phyloP scores from a whole-genome alignment of 768 basidiomycete species.

The Mycena rosella region DNA sequence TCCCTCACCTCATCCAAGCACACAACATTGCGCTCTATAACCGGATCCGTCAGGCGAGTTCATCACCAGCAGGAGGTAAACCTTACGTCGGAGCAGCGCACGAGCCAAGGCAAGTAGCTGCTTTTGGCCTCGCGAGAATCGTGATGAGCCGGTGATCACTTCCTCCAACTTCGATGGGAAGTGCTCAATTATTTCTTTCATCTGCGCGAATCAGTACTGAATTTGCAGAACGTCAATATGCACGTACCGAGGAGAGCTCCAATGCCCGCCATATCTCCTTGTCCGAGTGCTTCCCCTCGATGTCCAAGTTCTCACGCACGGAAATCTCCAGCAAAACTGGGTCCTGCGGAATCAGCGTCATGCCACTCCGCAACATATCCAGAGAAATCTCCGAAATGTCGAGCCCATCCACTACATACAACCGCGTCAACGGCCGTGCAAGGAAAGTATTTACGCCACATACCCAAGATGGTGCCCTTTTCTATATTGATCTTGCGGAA shows the following conservation, averaged over 20 bases:
- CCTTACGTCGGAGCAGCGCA: conserved; percentile 2
- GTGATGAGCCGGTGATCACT: conserved; percentile 16
- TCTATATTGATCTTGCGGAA: conserved; percentile 23
- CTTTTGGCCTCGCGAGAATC: conserved; percentile 22
- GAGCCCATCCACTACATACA: conserved; percentile 1
- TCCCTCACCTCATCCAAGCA: conserved; percentile 22
- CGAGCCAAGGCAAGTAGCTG: conserved; percentile 20
- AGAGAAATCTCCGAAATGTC: conserved; percentile 16
- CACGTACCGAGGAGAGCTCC: conserved; percentile 15
- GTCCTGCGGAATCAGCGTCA: conserved; percentile 23
- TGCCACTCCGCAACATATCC: conserved; percentile 11
- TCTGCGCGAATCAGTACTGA: neutral
- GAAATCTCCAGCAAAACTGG: conserved; percentile 21
- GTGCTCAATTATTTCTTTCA: conserved; percentile 6
- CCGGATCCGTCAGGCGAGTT: no score
- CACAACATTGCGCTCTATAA: conserved; percentile 17
- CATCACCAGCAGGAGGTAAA: no score
- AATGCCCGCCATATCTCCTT: conserved; percentile 17
- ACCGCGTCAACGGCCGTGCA: no score
- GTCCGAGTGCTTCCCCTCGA: conserved; percentile 20
- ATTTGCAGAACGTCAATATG: neutral
- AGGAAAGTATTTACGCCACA: no score
- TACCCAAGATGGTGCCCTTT: conserved; percentile 7
- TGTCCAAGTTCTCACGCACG: conserved; percentile 16
- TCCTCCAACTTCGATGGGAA: conserved; percentile 19